A percentile compares a stretch with the other conserved stretches of the same genome.
Conservation (phyloP, 2,329 filamentous ascomycete genomes). For the Venturiaceae sp. region DNA sequence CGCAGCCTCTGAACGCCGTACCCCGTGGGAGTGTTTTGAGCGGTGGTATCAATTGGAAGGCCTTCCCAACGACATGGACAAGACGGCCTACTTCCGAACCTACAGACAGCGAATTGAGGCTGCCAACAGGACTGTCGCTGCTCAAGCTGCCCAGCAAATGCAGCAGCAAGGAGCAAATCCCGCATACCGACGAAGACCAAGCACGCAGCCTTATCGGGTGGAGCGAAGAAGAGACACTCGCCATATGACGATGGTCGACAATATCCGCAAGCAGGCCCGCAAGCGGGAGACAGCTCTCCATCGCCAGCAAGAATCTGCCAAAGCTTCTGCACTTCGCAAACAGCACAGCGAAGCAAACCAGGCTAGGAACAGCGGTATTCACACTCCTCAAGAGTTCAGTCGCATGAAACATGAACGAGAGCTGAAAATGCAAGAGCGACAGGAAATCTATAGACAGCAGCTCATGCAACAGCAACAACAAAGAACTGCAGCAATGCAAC, state of each 20-base stretch:
- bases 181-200: slow-evolving; percentile 57
- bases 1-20: slow-evolving; percentile 82
- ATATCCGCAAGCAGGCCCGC: slow-evolving; percentile 90
- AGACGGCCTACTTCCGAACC: slow-evolving; percentile 87
- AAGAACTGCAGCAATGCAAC: slow-evolving; percentile 1
- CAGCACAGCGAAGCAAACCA: slow-evolving; percentile 51
- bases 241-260: slow-evolving; percentile 81
- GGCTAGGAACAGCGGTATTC: slow-evolving; percentile 47
- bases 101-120: slow-evolving; percentile 55
- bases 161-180: slow-evolving; percentile 26
- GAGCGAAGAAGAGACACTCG: slow-evolving; percentile 80
- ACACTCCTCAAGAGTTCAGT: slow-evolving; percentile 87
- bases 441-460: slow-evolving; percentile 53
- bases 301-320: slow-evolving; percentile 69
- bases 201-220: slow-evolving; percentile 73
- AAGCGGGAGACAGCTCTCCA: slow-evolving; percentile 79
- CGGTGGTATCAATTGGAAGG: slow-evolving; percentile 90
- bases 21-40: slow-evolving; percentile 98
- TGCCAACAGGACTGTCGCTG: slow-evolving; percentile 49
- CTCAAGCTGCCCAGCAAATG: slow-evolving; percentile 27
- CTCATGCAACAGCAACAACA: slow-evolving; percentile 44
- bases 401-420: slow-evolving; percentile 82
- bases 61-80: slow-evolving; percentile 83
- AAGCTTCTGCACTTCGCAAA: slow-evolving; percentile 72
- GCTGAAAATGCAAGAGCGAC: slow-evolving; percentile 49